A percentile compares a stretch with the other conserved stretches of the same genome.
Evolutionary conservation across 345 rosid genomes (phyloP).

Genomic region (Physaria fendleri): DNA sequence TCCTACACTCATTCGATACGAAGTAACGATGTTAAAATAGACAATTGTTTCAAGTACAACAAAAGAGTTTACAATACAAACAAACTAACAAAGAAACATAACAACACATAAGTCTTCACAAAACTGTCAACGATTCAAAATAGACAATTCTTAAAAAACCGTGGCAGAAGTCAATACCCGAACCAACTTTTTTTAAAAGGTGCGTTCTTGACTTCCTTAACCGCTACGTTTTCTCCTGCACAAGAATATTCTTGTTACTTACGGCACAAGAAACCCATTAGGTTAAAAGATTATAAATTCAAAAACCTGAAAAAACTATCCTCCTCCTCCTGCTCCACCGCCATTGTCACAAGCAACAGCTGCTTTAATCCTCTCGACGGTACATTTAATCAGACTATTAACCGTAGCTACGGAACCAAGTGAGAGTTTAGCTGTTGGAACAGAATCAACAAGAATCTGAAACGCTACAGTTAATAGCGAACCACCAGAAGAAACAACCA

Average conservation of each 20-base stretch:
- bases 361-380: conserved; percentile 80
- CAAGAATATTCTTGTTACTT: conserved; percentile 12
- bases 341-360: conserved; percentile 43
- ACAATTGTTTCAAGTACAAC: too few species aligned
- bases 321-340: conserved; percentile 3
- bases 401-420: conserved; percentile 93
- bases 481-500: conserved; percentile 43
- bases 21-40: too few species aligned
- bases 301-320: conserved; percentile 20
- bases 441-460: conserved; percentile 89
- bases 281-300: neutral
- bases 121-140: too few species aligned
- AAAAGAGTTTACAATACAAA: too few species aligned
- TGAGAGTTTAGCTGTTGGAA: conserved; percentile 87
- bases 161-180: too few species aligned
- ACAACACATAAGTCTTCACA: too few species aligned
- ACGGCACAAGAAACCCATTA: conserved; percentile 3
- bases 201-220: too few species aligned
- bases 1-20: too few species aligned
- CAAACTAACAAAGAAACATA: too few species aligned
- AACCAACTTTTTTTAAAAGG: too few species aligned
- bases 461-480: conserved; percentile 86
- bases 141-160: too few species aligned
- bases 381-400: conserved; percentile 86
- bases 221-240: too few species aligned